A percentile compares a stretch with the other conserved stretches of the same genome.
Conservation (phyloP, 371 early-diverging fungal genomes). For the Mortierella sp. region DNA sequence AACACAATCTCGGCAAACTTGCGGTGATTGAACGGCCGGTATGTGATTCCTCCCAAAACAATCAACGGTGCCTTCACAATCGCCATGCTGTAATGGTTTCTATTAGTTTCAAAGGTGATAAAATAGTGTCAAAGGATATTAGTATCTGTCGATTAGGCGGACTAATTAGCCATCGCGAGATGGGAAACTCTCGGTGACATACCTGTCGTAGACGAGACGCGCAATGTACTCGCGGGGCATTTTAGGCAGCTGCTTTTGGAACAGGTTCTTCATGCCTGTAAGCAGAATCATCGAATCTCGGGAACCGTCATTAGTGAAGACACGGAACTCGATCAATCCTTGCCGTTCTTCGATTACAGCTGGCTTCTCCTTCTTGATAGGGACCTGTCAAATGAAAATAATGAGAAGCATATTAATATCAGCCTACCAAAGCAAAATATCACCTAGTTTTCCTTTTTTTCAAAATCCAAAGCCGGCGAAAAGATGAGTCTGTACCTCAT, state of each 20-base stretch:
- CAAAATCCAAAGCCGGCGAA: neutral
- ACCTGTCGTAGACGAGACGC: conserved; percentile 96
- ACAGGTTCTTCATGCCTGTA: conserved; percentile 96
- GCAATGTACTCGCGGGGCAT: conserved; percentile 99
- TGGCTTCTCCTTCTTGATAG: conserved; percentile 60
- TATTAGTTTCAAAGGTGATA: conserved; percentile 35
- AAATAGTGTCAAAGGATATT: neutral
- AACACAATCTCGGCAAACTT: conserved; percentile 99
- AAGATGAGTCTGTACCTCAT: conserved; percentile 16
- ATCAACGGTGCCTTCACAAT: conserved; percentile 77
- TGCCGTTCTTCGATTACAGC: conserved; percentile 75
- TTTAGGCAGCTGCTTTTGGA: conserved; percentile 99
- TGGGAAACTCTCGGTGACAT: neutral
- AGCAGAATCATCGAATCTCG: conserved; percentile 89
- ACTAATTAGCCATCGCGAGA: too few relatives aligned
- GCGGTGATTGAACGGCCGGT: conserved; percentile 91
- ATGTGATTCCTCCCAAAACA: conserved; percentile 98
- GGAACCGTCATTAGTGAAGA: conserved; percentile 79
- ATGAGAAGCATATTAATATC: neutral
- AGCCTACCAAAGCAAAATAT: neutral
- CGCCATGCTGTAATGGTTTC: conserved; percentile 90
- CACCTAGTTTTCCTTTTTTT: neutral
- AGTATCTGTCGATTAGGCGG: neutral
- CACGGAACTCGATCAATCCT: conserved; percentile 80
- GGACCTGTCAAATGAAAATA: conserved; percentile 15